A percentile compares a stretch with the other conserved stretches of the same genome.
phyloP scores from a whole-genome alignment of 148 eudicot genomes.

The Rhododendron vialii region DNA sequence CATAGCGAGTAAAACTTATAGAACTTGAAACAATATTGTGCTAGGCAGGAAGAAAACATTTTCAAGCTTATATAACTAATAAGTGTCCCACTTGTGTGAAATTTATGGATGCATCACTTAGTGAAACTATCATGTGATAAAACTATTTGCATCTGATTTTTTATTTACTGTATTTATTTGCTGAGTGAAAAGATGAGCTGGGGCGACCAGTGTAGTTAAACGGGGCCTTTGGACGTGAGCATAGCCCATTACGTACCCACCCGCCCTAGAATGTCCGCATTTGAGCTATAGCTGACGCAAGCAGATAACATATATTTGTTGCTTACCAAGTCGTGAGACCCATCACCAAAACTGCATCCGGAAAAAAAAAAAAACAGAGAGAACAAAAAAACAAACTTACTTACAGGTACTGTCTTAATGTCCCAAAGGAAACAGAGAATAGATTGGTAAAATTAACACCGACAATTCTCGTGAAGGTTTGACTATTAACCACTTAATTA shows the following conservation, averaged over 20 bases:
- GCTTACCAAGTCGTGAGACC: too few species aligned
- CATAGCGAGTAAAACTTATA: neutral
- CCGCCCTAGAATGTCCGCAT: neutral
- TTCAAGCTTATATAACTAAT: neutral
- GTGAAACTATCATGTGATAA: neutral
- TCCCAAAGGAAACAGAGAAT: neutral
- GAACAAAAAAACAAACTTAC: neutral
- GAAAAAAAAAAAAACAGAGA: neutral
- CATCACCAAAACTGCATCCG: neutral
- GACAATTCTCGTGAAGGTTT: constrained; percentile 11
- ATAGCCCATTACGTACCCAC: neutral
- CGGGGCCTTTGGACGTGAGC: neutral
- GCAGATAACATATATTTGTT: neutral
- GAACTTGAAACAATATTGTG: neutral
- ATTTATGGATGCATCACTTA: neutral
- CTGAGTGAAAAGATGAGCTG: neutral
- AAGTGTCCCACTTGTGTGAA: neutral
- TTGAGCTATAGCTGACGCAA: neutral
- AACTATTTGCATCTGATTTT: neutral
- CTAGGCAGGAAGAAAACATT: neutral
- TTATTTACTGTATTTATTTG: neutral
- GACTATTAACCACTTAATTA: neutral
- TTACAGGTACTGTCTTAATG: neutral
- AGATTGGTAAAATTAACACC: neutral
- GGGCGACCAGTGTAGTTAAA: neutral